A percentile compares a stretch with the other conserved stretches of the same genome.
phyloP scores from a whole-genome alignment of 805 yeast species.

The Ogataea chonburiensis region DNA sequence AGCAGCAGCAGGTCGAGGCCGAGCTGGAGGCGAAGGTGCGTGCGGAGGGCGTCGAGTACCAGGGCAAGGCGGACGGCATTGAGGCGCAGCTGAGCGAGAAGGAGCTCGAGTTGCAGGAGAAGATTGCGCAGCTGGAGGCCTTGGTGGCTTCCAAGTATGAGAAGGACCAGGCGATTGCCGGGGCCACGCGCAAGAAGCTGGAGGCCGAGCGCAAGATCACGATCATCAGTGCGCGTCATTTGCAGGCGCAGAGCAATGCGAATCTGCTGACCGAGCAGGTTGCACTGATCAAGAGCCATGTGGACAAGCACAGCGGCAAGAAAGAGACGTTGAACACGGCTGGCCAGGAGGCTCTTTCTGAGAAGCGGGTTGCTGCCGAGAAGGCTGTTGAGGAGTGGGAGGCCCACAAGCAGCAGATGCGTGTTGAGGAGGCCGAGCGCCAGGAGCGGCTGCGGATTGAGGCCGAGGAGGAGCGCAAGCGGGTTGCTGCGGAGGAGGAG shows the following conservation, averaged over 20 bases:
- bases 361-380: conserved; percentile 42
- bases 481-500: conserved; percentile 41
- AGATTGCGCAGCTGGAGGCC: conserved; percentile 36
- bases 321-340: conserved; percentile 36
- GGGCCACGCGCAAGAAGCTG: conserved; percentile 36
- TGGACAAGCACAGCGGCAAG: conserved; percentile 46
- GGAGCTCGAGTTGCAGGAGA: conserved; percentile 37
- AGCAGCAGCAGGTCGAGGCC: conserved; percentile 31
- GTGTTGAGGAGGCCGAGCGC: conserved; percentile 43
- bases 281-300: conserved; percentile 40
- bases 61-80: conserved; percentile 38
- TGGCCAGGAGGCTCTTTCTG: conserved; percentile 38
- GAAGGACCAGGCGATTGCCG: conserved; percentile 31
- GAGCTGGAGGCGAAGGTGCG: conserved; percentile 38
- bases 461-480: conserved; percentile 38
- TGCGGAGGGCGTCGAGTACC: conserved; percentile 40
- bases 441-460: conserved; percentile 44
- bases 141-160: conserved; percentile 43
- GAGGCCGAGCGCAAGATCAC: conserved; percentile 39
- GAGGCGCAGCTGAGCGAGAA: conserved; percentile 39
- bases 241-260: conserved; percentile 39
- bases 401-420: conserved; percentile 43
- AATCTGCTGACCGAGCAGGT: conserved; percentile 42
- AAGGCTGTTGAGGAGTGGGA: conserved; percentile 44
- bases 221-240: conserved; percentile 36